Percentiles rank a stretch among this genome's conserved stretches.
phyloP scores from a whole-genome alignment of 306 rosid species.

The Oemleria cerasiformis region DNA sequence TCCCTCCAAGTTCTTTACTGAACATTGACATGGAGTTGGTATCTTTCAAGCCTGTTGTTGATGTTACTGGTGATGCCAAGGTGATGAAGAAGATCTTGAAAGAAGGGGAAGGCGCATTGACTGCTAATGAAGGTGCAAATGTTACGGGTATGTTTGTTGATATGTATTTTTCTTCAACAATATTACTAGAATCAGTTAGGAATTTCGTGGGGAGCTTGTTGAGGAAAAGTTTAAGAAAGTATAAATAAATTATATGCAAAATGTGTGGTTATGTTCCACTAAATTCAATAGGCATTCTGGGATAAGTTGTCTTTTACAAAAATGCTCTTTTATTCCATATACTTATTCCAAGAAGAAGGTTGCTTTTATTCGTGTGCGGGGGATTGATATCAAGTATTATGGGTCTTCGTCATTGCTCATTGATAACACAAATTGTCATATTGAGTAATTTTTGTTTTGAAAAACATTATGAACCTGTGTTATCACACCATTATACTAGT shows the following conservation, averaged over 20 bases:
- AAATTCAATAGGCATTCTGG: too few species aligned
- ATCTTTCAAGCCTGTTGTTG: constrained; percentile 62
- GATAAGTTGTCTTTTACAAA: too few species aligned
- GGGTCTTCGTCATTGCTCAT: too few species aligned
- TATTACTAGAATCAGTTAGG: not conserved
- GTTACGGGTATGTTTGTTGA: constrained; percentile 51
- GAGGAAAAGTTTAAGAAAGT: too few species aligned
- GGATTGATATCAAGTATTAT: too few species aligned
- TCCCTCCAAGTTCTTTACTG: constrained; percentile 48
- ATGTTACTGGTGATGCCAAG: constrained; percentile 63
- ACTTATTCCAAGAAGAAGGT: too few species aligned
- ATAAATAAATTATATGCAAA: too few species aligned
- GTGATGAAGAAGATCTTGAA: constrained; percentile 59
- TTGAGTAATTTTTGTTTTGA: not conserved
- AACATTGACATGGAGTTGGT: constrained; percentile 53
- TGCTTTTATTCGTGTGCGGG: too few species aligned
- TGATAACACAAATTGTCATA: not conserved
- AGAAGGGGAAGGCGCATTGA: constrained; percentile 57
- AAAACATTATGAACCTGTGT: constrained; percentile 5
- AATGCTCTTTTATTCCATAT: too few species aligned
- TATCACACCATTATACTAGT: not conserved
- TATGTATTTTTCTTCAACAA: not conserved
- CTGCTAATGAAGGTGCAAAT: constrained; percentile 59
- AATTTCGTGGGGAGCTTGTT: too few species aligned
- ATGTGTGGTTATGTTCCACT: too few species aligned